Evolutionary conservation across 1,139 yeast species (phyloP), one percentile per base, ranked within the genome.

Genomic region (Protomyces gravidus): DNA sequence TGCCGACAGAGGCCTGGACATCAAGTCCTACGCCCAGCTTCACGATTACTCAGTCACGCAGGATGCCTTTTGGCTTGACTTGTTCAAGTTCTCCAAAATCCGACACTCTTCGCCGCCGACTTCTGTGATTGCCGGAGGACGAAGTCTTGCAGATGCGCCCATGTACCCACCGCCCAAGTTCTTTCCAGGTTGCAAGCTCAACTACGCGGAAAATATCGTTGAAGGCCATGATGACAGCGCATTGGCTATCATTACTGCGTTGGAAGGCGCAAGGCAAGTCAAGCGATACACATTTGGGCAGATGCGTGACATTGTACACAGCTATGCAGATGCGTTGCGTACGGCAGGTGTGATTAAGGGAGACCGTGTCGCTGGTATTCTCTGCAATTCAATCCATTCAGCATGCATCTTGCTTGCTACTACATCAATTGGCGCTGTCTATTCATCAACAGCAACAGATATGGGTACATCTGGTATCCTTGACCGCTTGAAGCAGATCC

Each of bases 361-460:
- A 19, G 67, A 65, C 56, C 53, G 64, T 7, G 65, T 65, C 5
- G 67, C 66, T 1, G 67, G 66, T 1, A 63, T 65, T 53, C 66
- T 65, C n/a, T 61, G 63, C 19, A 65, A 65, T 28, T 65, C 64
- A 28, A 60, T 55, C 33, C 55, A 59, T 13, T 63, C 67, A 15
- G 59, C 64, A 19, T 57, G 64, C 11, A 49, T 63, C 3, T 40
- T 65, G 9, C 53, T 65, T 9, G 67, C 67, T 3, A 59, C 65
- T 1, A 62, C 67, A 5, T 51, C 66, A 6, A 47, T 65, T 13
- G 67, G 67, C 19, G 67, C 62, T 3, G 61, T 65, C 5, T 65
- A 67, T 65, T 64, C 66, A 11, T 63, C 67, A 21, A 65, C 67
- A 6, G 62, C 66, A n/a, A 53, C 65, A 9, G 67, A 65, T 45